A percentile compares a stretch with the other conserved stretches of the same genome.
Evolutionary conservation across 495 filamentous ascomycete species (phyloP).

Genomic region (Halenospora varia): DNA sequence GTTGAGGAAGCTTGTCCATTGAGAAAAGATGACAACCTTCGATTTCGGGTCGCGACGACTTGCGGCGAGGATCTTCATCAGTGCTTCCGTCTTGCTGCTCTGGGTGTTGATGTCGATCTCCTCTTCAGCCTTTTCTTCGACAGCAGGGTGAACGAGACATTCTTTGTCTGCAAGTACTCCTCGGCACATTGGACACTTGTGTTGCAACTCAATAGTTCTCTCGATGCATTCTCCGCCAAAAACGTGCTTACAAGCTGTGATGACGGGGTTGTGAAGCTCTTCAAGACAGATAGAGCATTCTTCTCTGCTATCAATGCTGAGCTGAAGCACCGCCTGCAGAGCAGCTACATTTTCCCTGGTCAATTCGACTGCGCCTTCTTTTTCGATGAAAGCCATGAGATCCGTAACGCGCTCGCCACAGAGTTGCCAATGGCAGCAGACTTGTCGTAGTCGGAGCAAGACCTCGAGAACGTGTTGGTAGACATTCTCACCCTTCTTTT

Average conservation of each 20-base stretch:
- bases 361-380: conserved; percentile 61
- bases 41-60: conserved; percentile 61
- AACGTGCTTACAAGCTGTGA: conserved; percentile 83
- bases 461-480: conserved; percentile 75
- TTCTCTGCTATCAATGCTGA: conserved; percentile 78
- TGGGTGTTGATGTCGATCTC: conserved; percentile 53
- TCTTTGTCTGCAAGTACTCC: conserved; percentile 58
- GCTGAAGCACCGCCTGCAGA: conserved; percentile 71
- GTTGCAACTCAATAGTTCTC: conserved; percentile 71
- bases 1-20: conserved; percentile 89
- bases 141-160: conserved; percentile 58
- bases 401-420: conserved; percentile 63
- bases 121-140: conserved; percentile 40
- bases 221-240: conserved; percentile 76
- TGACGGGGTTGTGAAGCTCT: conserved; percentile 66
- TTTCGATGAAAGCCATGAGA: conserved; percentile 62
- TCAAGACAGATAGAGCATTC: conserved; percentile 85
- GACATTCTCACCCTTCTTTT: conserved; percentile 39
- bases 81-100: conserved; percentile 80
- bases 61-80: conserved; percentile 74
- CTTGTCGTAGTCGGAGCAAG: conserved; percentile 78
- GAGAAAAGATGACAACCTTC: conserved; percentile 88
- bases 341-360: conserved; percentile 70
- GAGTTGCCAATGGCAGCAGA: conserved; percentile 85
- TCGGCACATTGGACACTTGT: conserved; percentile 88